These are phyloP conservation scores for Podosphaera xanthii DNA, from an alignment of 2,329 filamentous ascomycete species.

Conservation along the genomic window DNA sequence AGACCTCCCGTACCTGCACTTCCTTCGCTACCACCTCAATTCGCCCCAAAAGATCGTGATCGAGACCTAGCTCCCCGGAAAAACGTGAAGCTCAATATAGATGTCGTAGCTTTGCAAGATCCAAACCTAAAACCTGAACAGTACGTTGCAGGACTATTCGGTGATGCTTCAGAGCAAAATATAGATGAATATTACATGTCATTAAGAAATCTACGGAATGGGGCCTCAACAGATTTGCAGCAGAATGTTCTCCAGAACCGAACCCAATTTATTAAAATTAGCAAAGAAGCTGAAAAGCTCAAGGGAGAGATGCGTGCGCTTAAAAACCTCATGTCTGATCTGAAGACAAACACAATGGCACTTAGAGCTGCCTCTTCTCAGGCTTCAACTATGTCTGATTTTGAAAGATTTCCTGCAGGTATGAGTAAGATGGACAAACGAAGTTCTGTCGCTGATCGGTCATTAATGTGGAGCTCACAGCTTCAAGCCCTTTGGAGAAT, in stretches of 20 bases:
- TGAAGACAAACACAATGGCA: slow-evolving; percentile 55
- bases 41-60: slow-evolving; percentile 8
- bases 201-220: slow-evolving; percentile 13
- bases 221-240: slow-evolving; percentile 44
- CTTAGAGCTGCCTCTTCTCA: slow-evolving; percentile 35
- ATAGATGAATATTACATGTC: slow-evolving; percentile 15
- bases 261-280: slow-evolving; percentile 97
- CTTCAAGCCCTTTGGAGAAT: slow-evolving; percentile 73
- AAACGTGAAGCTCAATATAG: slow-evolving; percentile 39
- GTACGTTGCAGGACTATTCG: slow-evolving; percentile 30
- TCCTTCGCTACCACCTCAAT: slow-evolving; percentile 39
- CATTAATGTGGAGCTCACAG: slow-evolving; percentile 43
- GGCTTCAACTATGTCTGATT: slow-evolving; percentile 24
- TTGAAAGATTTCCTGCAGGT: slow-evolving; percentile 28
- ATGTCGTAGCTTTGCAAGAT: slow-evolving; percentile 57
- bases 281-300: slow-evolving; percentile 93
- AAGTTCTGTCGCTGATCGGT: slow-evolving; percentile 60
- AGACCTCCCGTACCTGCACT: slow-evolving; percentile 49
- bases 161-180: slow-evolving; percentile 15
- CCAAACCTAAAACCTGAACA: slow-evolving; percentile 59
- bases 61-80: slow-evolving; percentile 13
- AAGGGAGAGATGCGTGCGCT: slow-evolving; percentile 89
- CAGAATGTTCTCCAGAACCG: slow-evolving; percentile 94
- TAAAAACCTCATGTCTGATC: slow-evolving; percentile 73
- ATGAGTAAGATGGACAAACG: slow-evolving; percentile 57